Evolutionary conservation across 371 early-diverging fungal species (phyloP), one percentile per base, ranked within the genome.

Genomic region (Capillidium rhysosporum): DNA sequence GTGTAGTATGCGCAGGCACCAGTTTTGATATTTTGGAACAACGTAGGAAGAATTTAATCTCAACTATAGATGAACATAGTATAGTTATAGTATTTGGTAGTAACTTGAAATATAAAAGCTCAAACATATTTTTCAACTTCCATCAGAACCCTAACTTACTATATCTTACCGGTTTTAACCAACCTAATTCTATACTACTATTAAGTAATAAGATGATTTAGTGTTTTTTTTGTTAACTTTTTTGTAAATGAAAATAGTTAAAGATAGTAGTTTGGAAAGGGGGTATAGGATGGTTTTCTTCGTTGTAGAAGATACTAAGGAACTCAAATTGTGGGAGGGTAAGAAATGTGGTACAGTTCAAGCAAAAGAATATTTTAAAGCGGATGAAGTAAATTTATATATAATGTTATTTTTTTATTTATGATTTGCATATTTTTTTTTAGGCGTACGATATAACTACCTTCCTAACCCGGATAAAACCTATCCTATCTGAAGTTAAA

Each of bases 71-170:
- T 14, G 72, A 75, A 39, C 71, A 73, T 18, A 77, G 80, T 44
- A 64, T 73, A 1, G 84, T 77, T n/a, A 63, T 93, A 25, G 69
- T 77, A 21, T 69, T 83, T 18, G 86, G 92, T 8, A 76, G 84
- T 56, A 69, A 74, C 0, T 75, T 84, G 55, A 75, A 86, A n/a
- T 95, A 86, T 62, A 77, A 82, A 65, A 82, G 91, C 58, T 80
- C 86, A 56, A 86, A 87, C 53, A 88, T 95, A 49, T 95, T 95
- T 70, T 79, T 93, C 61, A 83, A 80, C n/a, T 96, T 89, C 59
- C 88, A 91, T 57, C 94, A 93, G 63, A 76, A 82, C 54, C 88
- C 92, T 4, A 86, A 93, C 59, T 77, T 93, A 54, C 79, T 79
- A 59, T 93, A 92, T 59, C 65, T 94, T 30, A 65, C 67, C 18